Evolutionary conservation across 2,329 filamentous ascomycete species (phyloP).

Genomic region (Calonectria pteridis): DNA sequence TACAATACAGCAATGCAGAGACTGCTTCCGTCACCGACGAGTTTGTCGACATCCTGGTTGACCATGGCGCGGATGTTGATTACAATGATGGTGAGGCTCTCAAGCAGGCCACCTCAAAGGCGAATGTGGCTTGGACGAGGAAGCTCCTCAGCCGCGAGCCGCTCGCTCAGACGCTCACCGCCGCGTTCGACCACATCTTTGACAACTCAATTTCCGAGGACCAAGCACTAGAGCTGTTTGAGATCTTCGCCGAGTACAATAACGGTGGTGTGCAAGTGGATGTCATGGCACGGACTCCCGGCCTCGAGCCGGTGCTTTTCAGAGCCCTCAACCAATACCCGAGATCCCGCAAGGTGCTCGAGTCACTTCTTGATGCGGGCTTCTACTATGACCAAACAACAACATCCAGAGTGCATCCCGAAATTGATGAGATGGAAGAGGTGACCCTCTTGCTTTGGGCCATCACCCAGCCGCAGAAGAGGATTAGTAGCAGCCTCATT

Average conservation of each 20-base stretch:
- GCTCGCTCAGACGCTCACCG: conserved; percentile 61
- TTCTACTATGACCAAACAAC: conserved; percentile 70
- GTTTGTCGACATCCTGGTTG: conserved; percentile 58
- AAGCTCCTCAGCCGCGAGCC: conserved; percentile 65
- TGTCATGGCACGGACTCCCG: conserved; percentile 58
- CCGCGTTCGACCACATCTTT: conserved; percentile 69
- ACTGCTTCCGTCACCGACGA: conserved; percentile 55
- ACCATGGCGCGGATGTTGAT: conserved; percentile 61
- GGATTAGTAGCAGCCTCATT: conserved; percentile 70
- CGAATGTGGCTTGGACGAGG: conserved; percentile 62
- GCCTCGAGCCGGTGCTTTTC: conserved; percentile 62
- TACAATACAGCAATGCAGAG: conserved; percentile 57
- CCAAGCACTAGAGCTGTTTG: conserved; percentile 62
- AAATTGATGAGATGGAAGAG: conserved; percentile 64
- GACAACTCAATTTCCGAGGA: conserved; percentile 63
- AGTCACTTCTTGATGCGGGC: conserved; percentile 67
- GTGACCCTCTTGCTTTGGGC: conserved; percentile 72
- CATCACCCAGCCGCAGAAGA: conserved; percentile 72
- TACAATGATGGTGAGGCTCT: conserved; percentile 66
- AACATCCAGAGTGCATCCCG: conserved; percentile 57
- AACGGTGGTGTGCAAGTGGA: conserved; percentile 64
- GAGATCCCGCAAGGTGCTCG: conserved; percentile 63
- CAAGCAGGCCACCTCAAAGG: conserved; percentile 65
- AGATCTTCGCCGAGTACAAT: conserved; percentile 63
- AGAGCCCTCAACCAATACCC: conserved; percentile 68